phyloP scores from a whole-genome alignment of 73 alveolate genomes.

The Diophrys appendiculata region DNA sequence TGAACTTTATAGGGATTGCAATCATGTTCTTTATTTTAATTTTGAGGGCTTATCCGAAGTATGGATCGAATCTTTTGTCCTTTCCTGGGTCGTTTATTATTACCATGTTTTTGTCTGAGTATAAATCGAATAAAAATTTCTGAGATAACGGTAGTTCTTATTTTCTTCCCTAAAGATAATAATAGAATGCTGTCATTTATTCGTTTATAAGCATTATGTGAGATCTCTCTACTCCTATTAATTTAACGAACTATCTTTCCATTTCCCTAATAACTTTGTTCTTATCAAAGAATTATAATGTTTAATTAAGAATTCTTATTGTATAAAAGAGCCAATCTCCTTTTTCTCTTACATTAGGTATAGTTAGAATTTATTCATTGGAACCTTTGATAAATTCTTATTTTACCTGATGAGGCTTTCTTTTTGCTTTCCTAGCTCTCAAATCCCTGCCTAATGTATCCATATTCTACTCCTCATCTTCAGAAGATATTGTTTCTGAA shows the following conservation, averaged over 20 bases:
- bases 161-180: neutral
- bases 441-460: too few species aligned
- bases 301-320: too few species aligned
- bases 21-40: neutral
- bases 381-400: neutral
- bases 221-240: neutral
- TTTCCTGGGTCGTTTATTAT: neutral
- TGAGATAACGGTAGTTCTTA: neutral
- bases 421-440: neutral
- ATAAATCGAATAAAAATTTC: neutral
- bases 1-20: neutral
- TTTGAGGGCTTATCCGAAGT: neutral
- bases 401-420: neutral
- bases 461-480: neutral
- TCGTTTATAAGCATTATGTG: neutral
- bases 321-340: neutral
- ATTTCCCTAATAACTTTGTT: neutral
- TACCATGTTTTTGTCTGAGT: neutral
- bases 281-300: neutral
- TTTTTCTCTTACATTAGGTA: neutral
- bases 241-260: neutral
- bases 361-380: too few species aligned
- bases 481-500: neutral
- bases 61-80: neutral
- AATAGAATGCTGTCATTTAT: neutral